Percentiles rank a stretch among this genome's conserved stretches.
These are phyloP conservation scores for Thalassiosira exigua DNA, from an alignment of 352 stramenopile species.

Conservation along the genomic window DNA sequence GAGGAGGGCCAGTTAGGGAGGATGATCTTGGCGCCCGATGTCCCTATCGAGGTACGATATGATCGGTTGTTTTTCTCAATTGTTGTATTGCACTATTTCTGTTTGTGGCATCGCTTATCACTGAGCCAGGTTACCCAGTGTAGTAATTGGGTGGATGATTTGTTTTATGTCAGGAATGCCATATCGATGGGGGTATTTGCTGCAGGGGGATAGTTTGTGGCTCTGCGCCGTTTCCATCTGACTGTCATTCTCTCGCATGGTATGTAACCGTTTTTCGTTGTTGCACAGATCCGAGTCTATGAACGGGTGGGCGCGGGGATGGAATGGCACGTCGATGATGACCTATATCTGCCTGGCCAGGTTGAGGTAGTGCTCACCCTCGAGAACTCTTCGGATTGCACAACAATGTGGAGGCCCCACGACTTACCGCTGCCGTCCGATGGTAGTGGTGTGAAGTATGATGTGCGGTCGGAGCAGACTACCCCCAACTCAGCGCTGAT, in stretches of 20 bases:
- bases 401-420: slow-evolving; percentile 64
- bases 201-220: no score
- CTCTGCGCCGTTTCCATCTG: no score
- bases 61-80: neutral
- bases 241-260: neutral
- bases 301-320: slow-evolving; percentile 70
- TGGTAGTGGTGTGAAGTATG: neutral
- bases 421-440: slow-evolving; percentile 1
- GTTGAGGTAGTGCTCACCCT: slow-evolving; percentile 80
- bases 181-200: no score
- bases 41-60: slow-evolving; percentile 37
- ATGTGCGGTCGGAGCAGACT: slow-evolving; percentile 59
- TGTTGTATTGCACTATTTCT: no score
- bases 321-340: slow-evolving; percentile 77
- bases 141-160: no score
- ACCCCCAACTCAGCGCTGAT: slow-evolving; percentile 70
- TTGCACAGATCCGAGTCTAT: slow-evolving; percentile 73
- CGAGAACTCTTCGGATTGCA: slow-evolving; percentile 81
- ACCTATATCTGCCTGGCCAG: slow-evolving; percentile 70
- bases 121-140: no score
- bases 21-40: slow-evolving; percentile 37
- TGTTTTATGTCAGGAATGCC: no score
- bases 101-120: no score
- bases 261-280: slow-evolving; percentile 43
- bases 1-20: slow-evolving; percentile 14